Evolutionary conservation across 2,329 filamentous ascomycete species (phyloP).

Genomic region (Hypoxylon sp.): DNA sequence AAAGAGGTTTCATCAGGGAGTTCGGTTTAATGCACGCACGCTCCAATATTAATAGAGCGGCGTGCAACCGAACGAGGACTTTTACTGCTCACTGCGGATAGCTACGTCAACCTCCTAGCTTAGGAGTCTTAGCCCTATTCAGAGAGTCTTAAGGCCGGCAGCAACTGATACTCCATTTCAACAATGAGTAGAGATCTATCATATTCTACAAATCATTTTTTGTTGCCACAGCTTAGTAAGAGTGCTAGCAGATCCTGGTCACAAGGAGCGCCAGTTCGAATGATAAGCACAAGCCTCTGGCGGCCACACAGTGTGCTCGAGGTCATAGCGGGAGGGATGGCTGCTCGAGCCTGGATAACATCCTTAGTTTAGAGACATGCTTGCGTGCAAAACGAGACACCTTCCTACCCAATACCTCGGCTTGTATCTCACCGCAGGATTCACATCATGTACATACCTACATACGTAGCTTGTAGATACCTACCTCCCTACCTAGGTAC

Average conservation of each 20-base stretch:
- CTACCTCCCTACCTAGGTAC: constrained; percentile 12
- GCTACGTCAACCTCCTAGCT: constrained; percentile 13
- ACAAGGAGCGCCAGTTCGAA: constrained; percentile 15
- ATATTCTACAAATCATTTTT: constrained; percentile 26
- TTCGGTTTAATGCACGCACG: constrained; percentile 1
- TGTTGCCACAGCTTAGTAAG: constrained; percentile 25
- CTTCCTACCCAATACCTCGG: constrained; percentile 36
- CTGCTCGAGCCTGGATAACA: constrained; percentile 23
- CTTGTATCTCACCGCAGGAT: constrained; percentile 41
- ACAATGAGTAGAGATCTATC: constrained; percentile 18
- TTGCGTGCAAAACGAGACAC: constrained; percentile 26
- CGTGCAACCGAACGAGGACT: background rate
- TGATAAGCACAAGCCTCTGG: constrained; percentile 18
- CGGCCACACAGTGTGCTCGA: constrained; percentile 6
- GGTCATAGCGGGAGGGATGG: constrained; percentile 17
- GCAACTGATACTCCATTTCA: constrained; percentile 15
- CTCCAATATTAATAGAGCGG: constrained; percentile 2
- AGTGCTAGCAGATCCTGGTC: background rate
- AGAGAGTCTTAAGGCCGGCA: constrained; percentile 5
- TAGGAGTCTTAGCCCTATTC: background rate
- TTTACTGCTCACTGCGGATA: constrained; percentile 14
- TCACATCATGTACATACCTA: constrained; percentile 39
- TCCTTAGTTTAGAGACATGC: constrained; percentile 6
- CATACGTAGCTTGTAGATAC: constrained; percentile 7
- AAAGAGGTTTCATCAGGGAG: constrained; percentile 4